phyloP scores from a whole-genome alignment of 371 early-diverging fungal species.

The Circinella umbellata region DNA sequence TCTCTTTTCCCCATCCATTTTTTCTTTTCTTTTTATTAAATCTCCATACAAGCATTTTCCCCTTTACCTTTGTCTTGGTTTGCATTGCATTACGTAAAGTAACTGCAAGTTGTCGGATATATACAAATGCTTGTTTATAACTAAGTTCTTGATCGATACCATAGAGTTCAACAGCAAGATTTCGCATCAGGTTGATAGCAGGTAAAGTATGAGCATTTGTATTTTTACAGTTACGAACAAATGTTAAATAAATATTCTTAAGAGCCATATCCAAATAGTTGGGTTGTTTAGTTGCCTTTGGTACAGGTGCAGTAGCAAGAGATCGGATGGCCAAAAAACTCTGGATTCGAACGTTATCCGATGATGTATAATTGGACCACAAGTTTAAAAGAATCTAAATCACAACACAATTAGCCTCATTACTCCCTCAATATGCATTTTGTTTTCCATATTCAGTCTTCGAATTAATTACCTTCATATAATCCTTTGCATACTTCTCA shows the following conservation, averaged over 20 bases:
- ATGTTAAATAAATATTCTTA: constrained; percentile 82
- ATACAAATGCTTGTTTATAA: constrained; percentile 92
- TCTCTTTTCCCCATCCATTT: background rate
- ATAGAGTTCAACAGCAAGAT: constrained; percentile 86
- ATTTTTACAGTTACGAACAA: constrained; percentile 75
- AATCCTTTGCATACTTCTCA: constrained; percentile 77
- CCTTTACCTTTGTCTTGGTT: constrained; percentile 65
- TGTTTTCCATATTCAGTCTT: no score
- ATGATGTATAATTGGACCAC: constrained; percentile 59
- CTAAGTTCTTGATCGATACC: constrained; percentile 75
- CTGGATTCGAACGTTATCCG: constrained; percentile 76
- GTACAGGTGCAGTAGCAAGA: constrained; percentile 52
- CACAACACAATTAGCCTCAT: background rate
- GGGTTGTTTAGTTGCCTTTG: constrained; percentile 21
- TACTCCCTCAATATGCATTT: background rate
- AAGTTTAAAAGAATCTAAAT: constrained; percentile 54
- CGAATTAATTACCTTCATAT: constrained; percentile 62
- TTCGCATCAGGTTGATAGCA: constrained; percentile 86
- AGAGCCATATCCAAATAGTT: constrained; percentile 56
- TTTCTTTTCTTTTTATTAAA: no score
- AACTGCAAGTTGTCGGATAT: constrained; percentile 91
- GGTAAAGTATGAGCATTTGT: constrained; percentile 83
- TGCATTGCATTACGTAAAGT: constrained; percentile 86
- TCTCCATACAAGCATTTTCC: no score
- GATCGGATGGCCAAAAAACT: constrained; percentile 83